These are phyloP conservation scores for Acanthamoeba royreba DNA, from an alignment of 208 protist genomes.

Conservation along the genomic window DNA sequence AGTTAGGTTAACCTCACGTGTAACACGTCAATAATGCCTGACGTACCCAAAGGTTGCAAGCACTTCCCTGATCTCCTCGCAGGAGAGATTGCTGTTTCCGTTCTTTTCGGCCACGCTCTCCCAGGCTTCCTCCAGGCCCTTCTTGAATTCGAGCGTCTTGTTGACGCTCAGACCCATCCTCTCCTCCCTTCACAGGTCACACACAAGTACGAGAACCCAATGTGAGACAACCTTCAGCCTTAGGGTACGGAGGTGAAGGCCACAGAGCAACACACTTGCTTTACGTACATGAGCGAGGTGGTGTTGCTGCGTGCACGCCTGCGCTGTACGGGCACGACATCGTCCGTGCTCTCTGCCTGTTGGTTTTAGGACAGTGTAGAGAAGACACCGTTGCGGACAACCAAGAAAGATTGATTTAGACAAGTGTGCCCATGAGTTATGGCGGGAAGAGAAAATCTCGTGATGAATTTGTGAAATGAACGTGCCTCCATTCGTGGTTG, in stretches of 20 bases:
- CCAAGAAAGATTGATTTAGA: too few relatives aligned
- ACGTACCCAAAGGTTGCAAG: neutral
- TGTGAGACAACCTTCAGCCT: too few relatives aligned
- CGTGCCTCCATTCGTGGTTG: too few relatives aligned
- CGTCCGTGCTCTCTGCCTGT: too few relatives aligned
- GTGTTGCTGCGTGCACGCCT: neutral
- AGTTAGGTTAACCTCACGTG: neutral
- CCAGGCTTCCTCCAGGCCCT: neutral
- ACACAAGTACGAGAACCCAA: neutral
- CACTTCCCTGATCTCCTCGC: neutral
- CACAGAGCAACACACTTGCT: too few relatives aligned
- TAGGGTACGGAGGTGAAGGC: too few relatives aligned
- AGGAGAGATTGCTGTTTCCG: neutral
- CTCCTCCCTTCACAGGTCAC: neutral
- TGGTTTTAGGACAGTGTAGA: neutral
- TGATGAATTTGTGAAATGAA: too few relatives aligned
- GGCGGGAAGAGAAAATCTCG: too few relatives aligned
- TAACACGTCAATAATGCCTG: neutral
- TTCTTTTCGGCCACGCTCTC: neutral
- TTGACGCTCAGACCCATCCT: neutral
- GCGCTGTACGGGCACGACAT: neutral
- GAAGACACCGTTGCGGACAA: too few relatives aligned
- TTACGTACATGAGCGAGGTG: neutral
- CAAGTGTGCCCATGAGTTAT: too few relatives aligned
- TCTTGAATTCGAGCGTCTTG: neutral